These are phyloP conservation scores for Saccharomyces hybrid DNA, from an alignment of 1,139 yeast species.

Conservation along the genomic window DNA sequence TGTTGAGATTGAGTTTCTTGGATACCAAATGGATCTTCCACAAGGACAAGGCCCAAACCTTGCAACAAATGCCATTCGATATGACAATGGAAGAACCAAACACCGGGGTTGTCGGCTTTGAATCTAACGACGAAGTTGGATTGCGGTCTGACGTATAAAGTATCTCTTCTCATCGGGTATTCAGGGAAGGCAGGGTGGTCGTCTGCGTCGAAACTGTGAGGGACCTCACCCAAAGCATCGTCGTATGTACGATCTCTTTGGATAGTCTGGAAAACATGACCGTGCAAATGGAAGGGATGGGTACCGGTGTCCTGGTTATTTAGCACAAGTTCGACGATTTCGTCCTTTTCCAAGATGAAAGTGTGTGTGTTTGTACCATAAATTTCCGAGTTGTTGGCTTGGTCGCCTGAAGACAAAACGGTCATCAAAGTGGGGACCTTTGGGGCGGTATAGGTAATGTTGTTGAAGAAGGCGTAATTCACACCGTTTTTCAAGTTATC, in stretches of 20 bases:
- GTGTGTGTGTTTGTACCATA: constrained; percentile 81
- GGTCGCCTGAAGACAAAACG: constrained; percentile 61
- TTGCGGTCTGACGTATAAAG: constrained; percentile 55
- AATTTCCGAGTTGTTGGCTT: constrained; percentile 46
- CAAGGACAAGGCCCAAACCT: constrained; percentile 66
- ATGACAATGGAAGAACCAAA: constrained; percentile 92
- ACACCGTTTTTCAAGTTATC: constrained; percentile 73
- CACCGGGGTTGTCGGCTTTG: constrained; percentile 80
- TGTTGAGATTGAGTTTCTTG: constrained; percentile 42
- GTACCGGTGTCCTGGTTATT: constrained; percentile 70
- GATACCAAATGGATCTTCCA: constrained; percentile 68
- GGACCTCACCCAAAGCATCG: constrained; percentile 38
- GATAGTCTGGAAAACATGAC: constrained; percentile 66
- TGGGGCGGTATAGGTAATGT: constrained; percentile 67
- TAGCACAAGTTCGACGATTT: constrained; percentile 56
- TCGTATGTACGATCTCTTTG: constrained; percentile 47
- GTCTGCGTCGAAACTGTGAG: constrained; percentile 42
- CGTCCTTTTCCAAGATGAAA: constrained; percentile 61
- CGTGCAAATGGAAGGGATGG: constrained; percentile 88
- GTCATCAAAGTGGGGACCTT: constrained; percentile 76
- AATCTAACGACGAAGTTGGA: constrained; percentile 67
- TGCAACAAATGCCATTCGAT: constrained; percentile 91
- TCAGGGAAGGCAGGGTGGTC: constrained; percentile 51
- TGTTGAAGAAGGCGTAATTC: constrained; percentile 87
- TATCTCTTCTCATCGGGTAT: constrained; percentile 64